These are phyloP conservation scores for Phylloporus sp. DNA, from an alignment of 768 basidiomycete genomes.

Conservation along the genomic window DNA sequence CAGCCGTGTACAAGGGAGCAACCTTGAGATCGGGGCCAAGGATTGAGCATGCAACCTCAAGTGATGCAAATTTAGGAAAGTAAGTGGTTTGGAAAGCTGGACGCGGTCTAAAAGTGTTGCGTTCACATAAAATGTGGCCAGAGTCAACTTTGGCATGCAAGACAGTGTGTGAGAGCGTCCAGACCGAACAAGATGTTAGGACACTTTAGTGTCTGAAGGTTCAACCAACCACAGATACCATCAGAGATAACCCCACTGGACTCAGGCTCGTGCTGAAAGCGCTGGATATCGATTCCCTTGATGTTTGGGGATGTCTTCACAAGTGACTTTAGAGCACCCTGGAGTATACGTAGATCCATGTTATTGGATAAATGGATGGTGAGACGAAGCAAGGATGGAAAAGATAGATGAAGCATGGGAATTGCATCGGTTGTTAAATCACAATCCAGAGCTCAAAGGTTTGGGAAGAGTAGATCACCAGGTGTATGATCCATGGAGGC, in stretches of 20 bases:
- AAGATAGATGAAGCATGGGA: background rate
- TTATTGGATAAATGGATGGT: background rate
- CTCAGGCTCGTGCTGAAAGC: no score
- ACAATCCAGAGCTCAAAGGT: background rate
- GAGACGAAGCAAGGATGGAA: background rate
- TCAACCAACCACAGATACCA: conserved; percentile 3
- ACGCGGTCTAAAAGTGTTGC: background rate
- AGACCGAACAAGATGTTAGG: background rate
- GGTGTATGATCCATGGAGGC: no score
- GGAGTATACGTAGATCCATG: background rate
- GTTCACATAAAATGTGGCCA: background rate
- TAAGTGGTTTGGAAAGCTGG: background rate
- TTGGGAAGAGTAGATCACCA: background rate
- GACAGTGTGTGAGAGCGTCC: conserved; percentile 4
- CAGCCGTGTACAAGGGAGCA: background rate
- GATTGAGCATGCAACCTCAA: background rate
- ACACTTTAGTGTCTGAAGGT: conserved; percentile 1
- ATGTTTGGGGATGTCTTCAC: background rate
- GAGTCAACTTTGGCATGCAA: background rate
- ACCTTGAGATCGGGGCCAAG: background rate
- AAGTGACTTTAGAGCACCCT: background rate
- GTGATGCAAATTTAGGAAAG: background rate
- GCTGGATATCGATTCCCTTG: background rate
- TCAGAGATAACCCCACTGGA: background rate
- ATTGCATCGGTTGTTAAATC: background rate